phyloP scores from a whole-genome alignment of 305 asterid genomes.

The Withania somnifera region DNA sequence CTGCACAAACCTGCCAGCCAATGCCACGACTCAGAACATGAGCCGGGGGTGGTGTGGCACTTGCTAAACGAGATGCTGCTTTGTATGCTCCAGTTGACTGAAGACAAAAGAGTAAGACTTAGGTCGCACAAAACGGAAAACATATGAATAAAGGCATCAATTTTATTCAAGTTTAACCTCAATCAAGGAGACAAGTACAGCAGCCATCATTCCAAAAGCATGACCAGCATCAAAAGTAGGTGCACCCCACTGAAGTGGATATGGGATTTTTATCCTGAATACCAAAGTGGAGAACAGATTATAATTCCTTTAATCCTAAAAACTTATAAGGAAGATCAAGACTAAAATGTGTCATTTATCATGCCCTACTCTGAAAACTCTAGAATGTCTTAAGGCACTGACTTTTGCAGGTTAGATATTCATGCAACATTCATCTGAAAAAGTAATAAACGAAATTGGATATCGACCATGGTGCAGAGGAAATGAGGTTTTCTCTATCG shows the following conservation, averaged over 20 bases:
- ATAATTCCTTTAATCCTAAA: neutral
- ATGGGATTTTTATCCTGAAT: slow-evolving; percentile 81
- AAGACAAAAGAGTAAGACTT: neutral
- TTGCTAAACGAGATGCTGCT: slow-evolving; percentile 89
- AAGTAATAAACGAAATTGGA: neutral
- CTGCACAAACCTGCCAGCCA: slow-evolving; percentile 79
- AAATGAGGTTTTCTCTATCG: slow-evolving; percentile 68
- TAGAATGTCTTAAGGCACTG: neutral
- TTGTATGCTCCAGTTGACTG: slow-evolving; percentile 97
- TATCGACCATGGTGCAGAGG: slow-evolving; percentile 81
- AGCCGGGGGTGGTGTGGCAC: slow-evolving; percentile 97
- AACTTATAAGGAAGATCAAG: neutral
- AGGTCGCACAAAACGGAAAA: neutral
- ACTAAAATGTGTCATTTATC: neutral
- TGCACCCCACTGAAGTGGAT: slow-evolving; percentile 96
- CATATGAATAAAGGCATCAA: neutral
- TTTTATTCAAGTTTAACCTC: slow-evolving; percentile 37
- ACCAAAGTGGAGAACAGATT: neutral
- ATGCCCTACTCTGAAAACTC: neutral
- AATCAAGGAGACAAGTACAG: slow-evolving; percentile 76
- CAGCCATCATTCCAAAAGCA: slow-evolving; percentile 96
- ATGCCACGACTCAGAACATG: slow-evolving; percentile 97
- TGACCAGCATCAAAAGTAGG: slow-evolving; percentile 96
- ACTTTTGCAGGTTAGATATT: neutral
- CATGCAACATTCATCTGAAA: neutral